These are phyloP conservation scores for Boechera retrofracta DNA, from an alignment of 345 rosid species.

Conservation along the genomic window DNA sequence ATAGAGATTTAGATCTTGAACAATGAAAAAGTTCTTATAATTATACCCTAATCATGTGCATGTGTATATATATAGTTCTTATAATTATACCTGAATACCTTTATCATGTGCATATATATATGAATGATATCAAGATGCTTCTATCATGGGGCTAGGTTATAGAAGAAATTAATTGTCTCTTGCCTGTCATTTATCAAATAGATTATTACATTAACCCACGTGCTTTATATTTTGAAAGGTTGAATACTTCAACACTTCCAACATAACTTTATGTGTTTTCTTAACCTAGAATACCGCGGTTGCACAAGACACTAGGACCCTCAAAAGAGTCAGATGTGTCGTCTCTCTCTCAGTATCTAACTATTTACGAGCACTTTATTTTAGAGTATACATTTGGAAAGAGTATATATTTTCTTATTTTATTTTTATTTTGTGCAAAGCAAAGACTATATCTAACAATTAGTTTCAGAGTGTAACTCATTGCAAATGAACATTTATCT, in stretches of 20 bases:
- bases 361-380: background rate
- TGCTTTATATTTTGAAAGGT: constrained; percentile 16
- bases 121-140: constrained; percentile 18
- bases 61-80: background rate
- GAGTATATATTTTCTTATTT: too few species aligned
- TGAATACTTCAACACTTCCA: constrained; percentile 28
- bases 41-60: constrained; percentile 29
- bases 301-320: constrained; percentile 22
- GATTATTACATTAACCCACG: constrained; percentile 36
- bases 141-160: constrained; percentile 30
- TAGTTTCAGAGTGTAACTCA: background rate
- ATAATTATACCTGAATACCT: background rate
- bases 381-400: too few species aligned
- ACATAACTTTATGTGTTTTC: background rate
- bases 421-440: too few species aligned
- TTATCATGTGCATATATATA: constrained; percentile 1
- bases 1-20: background rate
- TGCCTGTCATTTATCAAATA: constrained; percentile 33
- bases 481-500: too few species aligned
- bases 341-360: background rate
- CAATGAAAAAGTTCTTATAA: background rate
- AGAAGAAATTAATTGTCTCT: constrained; percentile 19
- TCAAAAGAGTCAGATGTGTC: background rate
- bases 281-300: background rate
- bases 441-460: too few species aligned